Conservation (phyloP, 768 basidiomycete genomes). For the Leccinellum albellum region DNA sequence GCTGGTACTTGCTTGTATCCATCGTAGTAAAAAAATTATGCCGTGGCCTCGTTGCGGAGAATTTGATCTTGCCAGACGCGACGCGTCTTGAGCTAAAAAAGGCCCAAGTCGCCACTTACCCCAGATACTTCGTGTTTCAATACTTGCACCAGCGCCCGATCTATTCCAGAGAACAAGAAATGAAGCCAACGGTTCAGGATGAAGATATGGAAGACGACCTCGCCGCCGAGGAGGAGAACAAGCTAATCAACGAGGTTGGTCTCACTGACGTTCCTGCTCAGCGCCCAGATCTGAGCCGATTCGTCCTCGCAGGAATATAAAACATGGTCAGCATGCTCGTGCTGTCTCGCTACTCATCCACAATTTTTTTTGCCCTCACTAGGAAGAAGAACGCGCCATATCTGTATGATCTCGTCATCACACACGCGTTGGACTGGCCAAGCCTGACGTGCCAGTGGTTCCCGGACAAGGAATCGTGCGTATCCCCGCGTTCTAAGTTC, state of each 20-base stretch:
- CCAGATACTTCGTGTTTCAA: not conserved
- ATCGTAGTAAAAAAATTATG: not conserved
- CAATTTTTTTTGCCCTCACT: not conserved
- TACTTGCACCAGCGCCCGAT: not conserved
- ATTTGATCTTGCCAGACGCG: constrained; percentile 14
- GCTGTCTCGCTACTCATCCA: not conserved
- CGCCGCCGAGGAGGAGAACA: constrained; percentile 83
- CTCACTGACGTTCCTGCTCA: not conserved
- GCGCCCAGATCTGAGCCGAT: constrained; percentile 7
- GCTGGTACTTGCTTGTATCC: not conserved
- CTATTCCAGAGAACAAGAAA: constrained; percentile 25
- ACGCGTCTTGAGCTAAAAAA: constrained; percentile 22
- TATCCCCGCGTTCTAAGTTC: not conserved
- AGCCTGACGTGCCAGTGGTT: constrained; percentile 98
- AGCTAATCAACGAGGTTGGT: constrained; percentile 79
- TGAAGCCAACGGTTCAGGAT: constrained; percentile 44
- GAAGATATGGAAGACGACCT: constrained; percentile 80
- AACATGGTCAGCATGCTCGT: constrained; percentile 55
- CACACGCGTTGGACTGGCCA: constrained; percentile 98
- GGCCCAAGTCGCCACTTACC: not conserved
- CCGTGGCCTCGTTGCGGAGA: not conserved
- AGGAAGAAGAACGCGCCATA: constrained; percentile 99
- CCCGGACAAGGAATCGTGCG: constrained; percentile 92
- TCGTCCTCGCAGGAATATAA: constrained; percentile 66
- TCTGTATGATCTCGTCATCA: constrained; percentile 95